phyloP scores from a whole-genome alignment of 768 basidiomycete species.

The Kwoniella dejecticola region DNA sequence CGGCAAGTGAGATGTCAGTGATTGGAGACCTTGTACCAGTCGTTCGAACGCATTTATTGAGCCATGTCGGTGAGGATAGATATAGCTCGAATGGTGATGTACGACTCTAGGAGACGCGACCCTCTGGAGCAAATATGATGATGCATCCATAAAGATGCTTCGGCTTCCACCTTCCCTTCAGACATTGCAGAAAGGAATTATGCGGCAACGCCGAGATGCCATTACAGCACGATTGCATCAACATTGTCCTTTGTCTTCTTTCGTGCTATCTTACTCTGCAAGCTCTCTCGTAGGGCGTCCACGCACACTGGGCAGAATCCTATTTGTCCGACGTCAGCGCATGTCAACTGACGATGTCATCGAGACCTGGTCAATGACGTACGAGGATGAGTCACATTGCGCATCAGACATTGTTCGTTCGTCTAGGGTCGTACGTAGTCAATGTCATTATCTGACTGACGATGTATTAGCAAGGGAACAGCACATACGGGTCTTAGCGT shows the following conservation, averaged over 20 bases:
- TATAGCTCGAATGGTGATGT: too few species aligned
- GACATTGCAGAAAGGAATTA: too few species aligned
- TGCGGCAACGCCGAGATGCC: too few species aligned
- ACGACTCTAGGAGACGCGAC: too few species aligned
- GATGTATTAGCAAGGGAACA: neutral
- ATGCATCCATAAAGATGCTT: too few species aligned
- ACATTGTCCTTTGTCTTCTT: neutral
- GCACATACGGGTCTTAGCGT: conserved; percentile 45
- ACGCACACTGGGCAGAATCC: conserved; percentile 1
- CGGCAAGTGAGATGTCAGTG: too few species aligned
- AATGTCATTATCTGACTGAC: neutral
- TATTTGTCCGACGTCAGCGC: neutral
- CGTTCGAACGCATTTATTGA: too few species aligned
- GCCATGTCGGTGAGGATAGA: too few species aligned
- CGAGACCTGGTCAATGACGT: conserved; percentile 10
- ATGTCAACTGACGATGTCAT: neutral
- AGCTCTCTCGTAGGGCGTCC: neutral
- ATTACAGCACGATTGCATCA: too few species aligned
- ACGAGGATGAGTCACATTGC: conserved; percentile 50
- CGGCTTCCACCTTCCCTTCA: too few species aligned
- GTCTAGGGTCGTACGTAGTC: conserved; percentile 22
- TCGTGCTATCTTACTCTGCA: neutral
- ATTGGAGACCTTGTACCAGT: too few species aligned
- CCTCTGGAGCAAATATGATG: too few species aligned
- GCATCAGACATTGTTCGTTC: conserved; percentile 52